phyloP scores from a whole-genome alignment of 2,329 filamentous ascomycete species.

The Coniosporium tulheliwenetii region DNA sequence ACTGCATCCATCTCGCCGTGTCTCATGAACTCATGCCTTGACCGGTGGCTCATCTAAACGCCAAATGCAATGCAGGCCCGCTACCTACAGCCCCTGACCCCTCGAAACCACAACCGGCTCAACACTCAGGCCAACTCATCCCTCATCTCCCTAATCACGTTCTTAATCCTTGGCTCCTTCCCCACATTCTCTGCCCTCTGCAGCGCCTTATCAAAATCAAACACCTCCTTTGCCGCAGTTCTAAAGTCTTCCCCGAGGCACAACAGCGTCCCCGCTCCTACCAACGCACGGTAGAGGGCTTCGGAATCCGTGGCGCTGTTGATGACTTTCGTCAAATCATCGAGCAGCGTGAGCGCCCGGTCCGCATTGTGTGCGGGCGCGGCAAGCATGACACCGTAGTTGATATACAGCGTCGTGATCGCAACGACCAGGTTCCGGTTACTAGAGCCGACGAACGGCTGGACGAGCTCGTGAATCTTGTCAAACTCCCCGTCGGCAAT shows the following conservation, averaged over 20 bases:
- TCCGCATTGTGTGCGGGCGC: constrained; percentile 31
- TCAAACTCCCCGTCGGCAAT: constrained; percentile 42
- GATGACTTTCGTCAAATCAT: constrained; percentile 48
- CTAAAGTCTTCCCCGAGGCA: constrained; percentile 44
- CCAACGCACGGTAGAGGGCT: constrained; percentile 66
- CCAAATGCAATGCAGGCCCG: background rate
- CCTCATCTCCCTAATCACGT: constrained; percentile 43
- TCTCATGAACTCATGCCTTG: background rate
- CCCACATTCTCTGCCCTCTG: constrained; percentile 33
- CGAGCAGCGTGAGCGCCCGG: constrained; percentile 38
- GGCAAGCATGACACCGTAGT: constrained; percentile 62
- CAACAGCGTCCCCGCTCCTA: constrained; percentile 68
- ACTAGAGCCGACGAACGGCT: constrained; percentile 40
- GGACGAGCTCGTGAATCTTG: constrained; percentile 45
- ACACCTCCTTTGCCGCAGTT: constrained; percentile 40
- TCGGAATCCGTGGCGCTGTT: constrained; percentile 59
- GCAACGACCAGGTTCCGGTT: constrained; percentile 60
- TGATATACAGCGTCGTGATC: constrained; percentile 67
- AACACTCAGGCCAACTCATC: constrained; percentile 19
- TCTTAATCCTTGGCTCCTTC: constrained; percentile 44
- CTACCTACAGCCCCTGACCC: background rate
- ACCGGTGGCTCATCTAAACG: background rate
- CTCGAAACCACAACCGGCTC: background rate
- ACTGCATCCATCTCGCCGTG: too few relatives aligned
- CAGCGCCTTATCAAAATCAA: constrained; percentile 34